phyloP scores from a whole-genome alignment of 208 protist species.

The Leishmania braziliensis region DNA sequence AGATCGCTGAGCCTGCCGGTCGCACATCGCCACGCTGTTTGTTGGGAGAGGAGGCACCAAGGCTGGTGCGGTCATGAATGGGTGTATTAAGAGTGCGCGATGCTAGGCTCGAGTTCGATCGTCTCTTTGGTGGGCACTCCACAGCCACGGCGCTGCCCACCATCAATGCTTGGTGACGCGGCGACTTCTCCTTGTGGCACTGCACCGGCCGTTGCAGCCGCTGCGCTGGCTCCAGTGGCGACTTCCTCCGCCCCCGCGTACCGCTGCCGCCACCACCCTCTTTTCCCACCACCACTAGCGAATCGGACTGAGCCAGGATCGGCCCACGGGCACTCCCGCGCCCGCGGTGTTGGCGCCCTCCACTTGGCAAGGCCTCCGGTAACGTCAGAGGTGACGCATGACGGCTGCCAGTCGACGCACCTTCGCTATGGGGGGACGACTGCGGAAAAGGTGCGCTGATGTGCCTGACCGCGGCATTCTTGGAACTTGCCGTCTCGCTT shows the following conservation, averaged over 20 bases:
- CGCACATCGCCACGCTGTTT: slow-evolving; percentile 15
- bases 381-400: not conserved
- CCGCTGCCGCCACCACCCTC: slow-evolving; percentile 11
- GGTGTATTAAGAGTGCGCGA: slow-evolving; percentile 15
- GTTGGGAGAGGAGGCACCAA: slow-evolving; percentile 6
- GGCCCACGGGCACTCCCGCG: not conserved
- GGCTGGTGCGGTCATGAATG: not conserved
- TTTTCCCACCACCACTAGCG: not conserved
- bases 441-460: not conserved
- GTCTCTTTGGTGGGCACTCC: slow-evolving; percentile 5
- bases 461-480: slow-evolving; percentile 3
- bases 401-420: slow-evolving; percentile 4
- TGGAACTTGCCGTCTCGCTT: slow-evolving; percentile 9
- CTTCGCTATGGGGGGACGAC: slow-evolving; percentile 13
- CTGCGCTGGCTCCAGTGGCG: slow-evolving; percentile 7
- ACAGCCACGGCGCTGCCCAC: not conserved
- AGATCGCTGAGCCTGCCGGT: slow-evolving; percentile 12
- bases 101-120: not conserved
- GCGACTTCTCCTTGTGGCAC: slow-evolving; percentile 11
- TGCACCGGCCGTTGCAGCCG: slow-evolving; percentile 16
- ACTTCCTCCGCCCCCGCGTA: slow-evolving; percentile 5
- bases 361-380: not conserved
- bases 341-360: not conserved
- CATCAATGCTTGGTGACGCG: slow-evolving; percentile 5
- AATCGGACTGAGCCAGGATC: not conserved